phyloP scores from a whole-genome alignment of 75 land plant genomes.

The Gnetum montanum region DNA sequence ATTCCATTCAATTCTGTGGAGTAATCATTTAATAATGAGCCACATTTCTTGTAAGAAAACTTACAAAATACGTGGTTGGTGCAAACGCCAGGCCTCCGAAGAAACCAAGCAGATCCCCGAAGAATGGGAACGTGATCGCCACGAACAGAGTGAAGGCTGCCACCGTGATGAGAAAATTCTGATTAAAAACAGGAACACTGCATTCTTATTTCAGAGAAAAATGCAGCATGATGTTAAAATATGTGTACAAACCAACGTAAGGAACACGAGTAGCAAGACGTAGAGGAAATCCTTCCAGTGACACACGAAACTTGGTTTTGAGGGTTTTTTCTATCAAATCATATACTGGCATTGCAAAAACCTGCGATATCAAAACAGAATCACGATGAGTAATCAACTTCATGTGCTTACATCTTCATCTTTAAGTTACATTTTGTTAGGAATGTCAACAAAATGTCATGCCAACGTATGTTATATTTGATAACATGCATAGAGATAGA shows the following conservation, averaged over 20 bases:
- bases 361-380: slow-evolving; percentile 7
- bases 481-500: too few relatives aligned
- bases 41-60: not conserved
- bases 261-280: slow-evolving; percentile 13
- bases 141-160: slow-evolving; percentile 17
- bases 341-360: slow-evolving; percentile 32
- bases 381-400: too few relatives aligned
- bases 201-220: too few relatives aligned
- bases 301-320: slow-evolving; percentile 11
- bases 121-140: slow-evolving; percentile 25
- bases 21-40: not conserved
- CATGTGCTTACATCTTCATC: too few relatives aligned
- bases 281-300: slow-evolving; percentile 10
- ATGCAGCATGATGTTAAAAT: not conserved
- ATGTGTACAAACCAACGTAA: slow-evolving; percentile 20
- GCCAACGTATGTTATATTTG: too few relatives aligned
- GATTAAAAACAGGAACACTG: not conserved
- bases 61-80: slow-evolving; percentile 28
- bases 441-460: too few relatives aligned
- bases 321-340: slow-evolving; percentile 18
- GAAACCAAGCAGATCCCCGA: slow-evolving; percentile 20
- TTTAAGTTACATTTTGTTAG: too few relatives aligned
- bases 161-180: not conserved
- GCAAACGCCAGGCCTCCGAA: slow-evolving; percentile 27
- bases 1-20: not conserved